phyloP scores from a whole-genome alignment of 371 early-diverging fungal genomes.

The Choanephora cucurbitarum region DNA sequence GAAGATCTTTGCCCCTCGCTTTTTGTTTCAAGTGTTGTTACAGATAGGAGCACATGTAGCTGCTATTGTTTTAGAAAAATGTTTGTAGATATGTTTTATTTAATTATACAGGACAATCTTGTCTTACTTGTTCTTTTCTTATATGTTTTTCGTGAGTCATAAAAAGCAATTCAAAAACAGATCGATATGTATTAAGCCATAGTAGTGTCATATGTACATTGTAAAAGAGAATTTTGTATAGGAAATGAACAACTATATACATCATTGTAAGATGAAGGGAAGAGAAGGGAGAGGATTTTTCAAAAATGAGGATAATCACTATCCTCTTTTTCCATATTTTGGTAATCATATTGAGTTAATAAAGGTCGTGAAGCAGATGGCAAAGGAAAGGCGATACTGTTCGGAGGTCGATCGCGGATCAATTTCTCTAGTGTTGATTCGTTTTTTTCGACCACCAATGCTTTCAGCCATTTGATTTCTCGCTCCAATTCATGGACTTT shows the following conservation, averaged over 20 bases:
- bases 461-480: constrained; percentile 89
- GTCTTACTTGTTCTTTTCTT: too few species aligned
- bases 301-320: too few species aligned
- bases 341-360: neutral
- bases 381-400: constrained; percentile 13
- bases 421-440: constrained; percentile 28
- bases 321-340: too few species aligned
- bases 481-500: constrained; percentile 81
- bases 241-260: too few species aligned
- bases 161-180: neutral
- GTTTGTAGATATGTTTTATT: constrained; percentile 1
- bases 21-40: constrained; percentile 64
- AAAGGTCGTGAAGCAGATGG: neutral
- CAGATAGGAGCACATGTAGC: constrained; percentile 33
- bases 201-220: too few species aligned
- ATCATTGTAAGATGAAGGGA: too few species aligned
- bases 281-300: too few species aligned
- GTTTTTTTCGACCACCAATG: constrained; percentile 81
- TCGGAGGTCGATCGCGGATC: constrained; percentile 25
- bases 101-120: too few species aligned
- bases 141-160: too few species aligned
- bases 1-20: constrained; percentile 93
- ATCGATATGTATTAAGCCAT: too few species aligned
- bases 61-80: constrained; percentile 14
- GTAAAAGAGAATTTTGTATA: too few species aligned